Evolutionary conservation across 1,284 basidiomycete genomes (phyloP), one percentile per base, ranked within the genome.

Genomic region (Irpex sp.): DNA sequence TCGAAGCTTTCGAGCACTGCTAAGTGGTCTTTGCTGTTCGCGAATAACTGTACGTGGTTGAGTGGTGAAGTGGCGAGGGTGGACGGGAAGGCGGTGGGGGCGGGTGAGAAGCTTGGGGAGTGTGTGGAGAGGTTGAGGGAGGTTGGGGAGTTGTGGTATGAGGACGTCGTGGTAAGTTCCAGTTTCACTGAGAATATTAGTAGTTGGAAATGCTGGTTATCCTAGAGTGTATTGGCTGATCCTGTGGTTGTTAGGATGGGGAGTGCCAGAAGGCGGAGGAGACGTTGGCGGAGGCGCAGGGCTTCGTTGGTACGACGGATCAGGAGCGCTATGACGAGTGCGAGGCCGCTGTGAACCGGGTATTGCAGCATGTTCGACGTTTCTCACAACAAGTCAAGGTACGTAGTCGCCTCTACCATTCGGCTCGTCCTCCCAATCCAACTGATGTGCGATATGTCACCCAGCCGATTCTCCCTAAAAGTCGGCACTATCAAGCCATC

Each of bases 21-120:
- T 4, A 83, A 85, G 14, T 75, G 82, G 33, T 79, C 84, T 1
- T 88, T 98, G 82, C 85, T 89, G 58, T 91, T 93, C 70, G 87
- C 91, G 23, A 98, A 98, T 73, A 93, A 97, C 66, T 94, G 89
- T 67, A 71, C 82, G 28, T 94, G 90, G 72, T 77, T 98, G 61
- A 77, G 74, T 52, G 78, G 74, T 33, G 82, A 82, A 70, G 71
- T 83, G 10, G 73, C 73, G 61, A 77, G 72, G 18, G 64, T 83
- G 56, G 66, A 71, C 42, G 66, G 62, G 35, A 62, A 68, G 3
- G 64, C 68, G 8, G 69, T 79, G 12, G 77, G 77, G 58, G 80
- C 79, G 12, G 77, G 77, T 58, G 80, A 79, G 12, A 80, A 78
- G 66, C 68, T 88, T 14, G 71, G 71, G 35, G 87, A 88, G 65